These are phyloP conservation scores for Amanita polypyramis DNA, from an alignment of 768 basidiomycete genomes.

Conservation along the genomic window DNA sequence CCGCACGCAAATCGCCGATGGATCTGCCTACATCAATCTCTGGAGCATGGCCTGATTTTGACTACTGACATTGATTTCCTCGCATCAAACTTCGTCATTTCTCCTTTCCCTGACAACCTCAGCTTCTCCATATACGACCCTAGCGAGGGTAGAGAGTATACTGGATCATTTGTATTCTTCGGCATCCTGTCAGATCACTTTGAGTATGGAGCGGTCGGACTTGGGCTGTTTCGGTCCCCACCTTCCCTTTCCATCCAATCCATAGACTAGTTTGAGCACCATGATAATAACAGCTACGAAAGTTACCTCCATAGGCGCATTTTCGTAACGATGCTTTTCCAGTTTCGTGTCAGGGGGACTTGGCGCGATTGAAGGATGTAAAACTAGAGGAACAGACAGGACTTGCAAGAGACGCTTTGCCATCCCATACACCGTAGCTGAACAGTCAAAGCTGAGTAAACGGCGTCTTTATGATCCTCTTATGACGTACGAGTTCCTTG, in stretches of 20 bases:
- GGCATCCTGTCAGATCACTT: constrained; percentile 30
- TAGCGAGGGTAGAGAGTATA: constrained; percentile 43
- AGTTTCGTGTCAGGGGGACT: constrained; percentile 28
- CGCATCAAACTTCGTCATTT: constrained; percentile 29
- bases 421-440: constrained; percentile 57
- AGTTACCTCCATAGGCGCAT: constrained; percentile 57
- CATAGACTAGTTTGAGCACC: constrained; percentile 79
- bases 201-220: constrained; percentile 9
- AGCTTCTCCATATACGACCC: constrained; percentile 38
- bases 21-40: constrained; percentile 28
- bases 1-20: constrained; percentile 39
- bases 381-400: constrained; percentile 47
- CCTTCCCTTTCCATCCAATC: constrained; percentile 63
- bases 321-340: constrained; percentile 48
- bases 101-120: constrained; percentile 22
- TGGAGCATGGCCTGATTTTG: neutral
- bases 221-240: constrained; percentile 16
- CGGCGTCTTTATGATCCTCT: neutral
- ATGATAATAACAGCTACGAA: constrained; percentile 52
- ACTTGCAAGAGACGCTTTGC: constrained; percentile 48
- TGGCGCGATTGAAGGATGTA: constrained; percentile 28
- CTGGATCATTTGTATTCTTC: constrained; percentile 40
- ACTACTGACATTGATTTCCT: constrained; percentile 34
- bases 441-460: constrained; percentile 3
- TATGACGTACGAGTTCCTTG: constrained; percentile 63